These are phyloP conservation scores for Rosa persica DNA, from an alignment of 306 rosid species.

Conservation along the genomic window DNA sequence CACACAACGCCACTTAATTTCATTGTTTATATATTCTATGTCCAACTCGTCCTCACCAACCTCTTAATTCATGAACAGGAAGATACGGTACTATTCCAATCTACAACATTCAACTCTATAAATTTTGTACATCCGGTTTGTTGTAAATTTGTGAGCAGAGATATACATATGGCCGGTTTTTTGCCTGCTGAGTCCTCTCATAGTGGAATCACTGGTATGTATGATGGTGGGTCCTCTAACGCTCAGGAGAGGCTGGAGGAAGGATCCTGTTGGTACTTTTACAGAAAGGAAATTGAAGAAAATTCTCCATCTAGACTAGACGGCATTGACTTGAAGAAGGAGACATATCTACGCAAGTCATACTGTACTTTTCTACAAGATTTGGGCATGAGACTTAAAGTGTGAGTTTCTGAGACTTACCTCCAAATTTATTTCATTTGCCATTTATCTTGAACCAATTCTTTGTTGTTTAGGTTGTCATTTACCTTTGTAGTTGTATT, in stretches of 20 bases:
- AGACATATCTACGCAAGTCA: constrained; percentile 86
- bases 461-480: neutral
- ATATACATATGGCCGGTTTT: constrained; percentile 41
- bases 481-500: neutral
- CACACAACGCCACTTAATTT: neutral
- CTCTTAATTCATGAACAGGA: constrained; percentile 17
- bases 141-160: constrained; percentile 11
- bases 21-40: neutral
- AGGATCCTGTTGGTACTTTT: constrained; percentile 73
- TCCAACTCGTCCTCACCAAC: constrained; percentile 4
- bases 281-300: constrained; percentile 80
- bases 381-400: constrained; percentile 94
- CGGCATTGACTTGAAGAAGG: constrained; percentile 90
- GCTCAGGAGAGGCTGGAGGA: constrained; percentile 44
- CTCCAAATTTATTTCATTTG: neutral
- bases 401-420: constrained; percentile 52
- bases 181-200: constrained; percentile 38
- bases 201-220: constrained; percentile 27
- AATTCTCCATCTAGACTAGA: constrained; percentile 81
- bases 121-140: neutral
- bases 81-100: neutral
- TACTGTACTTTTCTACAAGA: constrained; percentile 93
- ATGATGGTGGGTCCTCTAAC: constrained; percentile 35
- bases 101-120: neutral
- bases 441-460: neutral